Conservation (phyloP, 495 filamentous ascomycete species). For the Neurospora hispaniola region DNA sequence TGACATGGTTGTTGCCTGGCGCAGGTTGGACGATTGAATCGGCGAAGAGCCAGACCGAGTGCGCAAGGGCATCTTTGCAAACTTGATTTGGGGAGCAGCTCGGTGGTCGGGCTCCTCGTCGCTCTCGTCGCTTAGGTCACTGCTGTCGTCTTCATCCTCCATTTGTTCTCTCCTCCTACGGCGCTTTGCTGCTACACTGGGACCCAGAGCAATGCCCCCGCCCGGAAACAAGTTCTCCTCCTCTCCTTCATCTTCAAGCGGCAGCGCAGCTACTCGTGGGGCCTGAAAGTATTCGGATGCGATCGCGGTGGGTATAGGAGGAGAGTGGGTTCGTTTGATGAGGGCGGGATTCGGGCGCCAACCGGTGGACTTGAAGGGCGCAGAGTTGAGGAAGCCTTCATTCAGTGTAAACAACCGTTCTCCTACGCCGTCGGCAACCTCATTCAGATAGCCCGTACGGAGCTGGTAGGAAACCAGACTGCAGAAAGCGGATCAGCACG, state of each 20-base stretch:
- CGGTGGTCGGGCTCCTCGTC: conserved; percentile 74
- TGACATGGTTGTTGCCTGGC: conserved; percentile 28
- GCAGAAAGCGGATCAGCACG: not conserved
- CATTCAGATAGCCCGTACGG: conserved; percentile 79
- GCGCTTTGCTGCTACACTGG: conserved; percentile 46
- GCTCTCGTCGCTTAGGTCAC: conserved; percentile 90
- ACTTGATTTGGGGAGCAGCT: conserved; percentile 75
- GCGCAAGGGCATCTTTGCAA: conserved; percentile 87
- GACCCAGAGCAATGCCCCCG: conserved; percentile 64
- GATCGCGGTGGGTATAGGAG: conserved; percentile 85
- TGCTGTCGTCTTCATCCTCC: conserved; percentile 95
- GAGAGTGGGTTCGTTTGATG: conserved; percentile 87
- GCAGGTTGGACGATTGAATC: conserved; percentile 50
- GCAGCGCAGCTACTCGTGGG: conserved; percentile 40
- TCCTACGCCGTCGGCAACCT: conserved; percentile 89
- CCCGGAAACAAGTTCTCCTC: conserved; percentile 71
- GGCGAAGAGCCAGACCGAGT: conserved; percentile 81
- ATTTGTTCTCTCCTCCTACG: conserved; percentile 60
- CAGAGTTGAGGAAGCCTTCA: conserved; percentile 77
- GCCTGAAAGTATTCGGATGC: conserved; percentile 86
- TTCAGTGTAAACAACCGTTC: conserved; percentile 92
- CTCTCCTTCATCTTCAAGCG: conserved; percentile 67
- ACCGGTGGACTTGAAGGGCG: conserved; percentile 90
- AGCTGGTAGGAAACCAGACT: conserved; percentile 92
- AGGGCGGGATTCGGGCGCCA: conserved; percentile 71